These are phyloP conservation scores for Amanita exitialis DNA, from an alignment of 768 basidiomycete species.

Conservation along the genomic window DNA sequence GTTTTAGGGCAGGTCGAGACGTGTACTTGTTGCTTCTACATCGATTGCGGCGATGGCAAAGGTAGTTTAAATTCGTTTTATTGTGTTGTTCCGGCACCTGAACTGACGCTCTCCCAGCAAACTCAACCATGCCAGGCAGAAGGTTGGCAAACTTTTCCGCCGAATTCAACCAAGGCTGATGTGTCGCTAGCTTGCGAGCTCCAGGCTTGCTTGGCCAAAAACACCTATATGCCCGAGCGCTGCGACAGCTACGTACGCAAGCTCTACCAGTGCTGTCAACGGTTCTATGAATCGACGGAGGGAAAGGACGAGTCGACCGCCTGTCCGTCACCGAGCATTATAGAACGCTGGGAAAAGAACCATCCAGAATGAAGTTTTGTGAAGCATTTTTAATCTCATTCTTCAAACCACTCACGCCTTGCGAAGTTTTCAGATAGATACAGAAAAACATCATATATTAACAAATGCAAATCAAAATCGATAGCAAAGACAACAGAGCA, in stretches of 20 bases:
- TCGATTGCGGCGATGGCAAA: neutral
- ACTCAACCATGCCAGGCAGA: conserved; percentile 16
- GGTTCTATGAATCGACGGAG: conserved; percentile 38
- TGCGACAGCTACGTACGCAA: conserved; percentile 41
- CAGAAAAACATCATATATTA: too few species aligned
- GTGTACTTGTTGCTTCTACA: too few species aligned
- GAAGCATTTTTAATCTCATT: too few species aligned
- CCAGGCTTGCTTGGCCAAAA: conserved; percentile 50
- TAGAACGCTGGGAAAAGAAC: conserved; percentile 50
- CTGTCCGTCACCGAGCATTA: conserved; percentile 44
- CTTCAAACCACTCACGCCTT: too few species aligned
- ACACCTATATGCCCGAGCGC: conserved; percentile 56
- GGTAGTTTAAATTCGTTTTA: neutral
- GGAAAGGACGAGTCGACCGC: conserved; percentile 41
- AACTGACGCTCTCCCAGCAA: neutral
- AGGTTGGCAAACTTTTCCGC: conserved; percentile 11
- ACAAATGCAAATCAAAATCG: too few species aligned
- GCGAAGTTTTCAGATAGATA: too few species aligned
- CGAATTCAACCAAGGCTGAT: neutral
- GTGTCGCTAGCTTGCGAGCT: conserved; percentile 45
- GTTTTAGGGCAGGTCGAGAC: neutral
- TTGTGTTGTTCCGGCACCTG: neutral
- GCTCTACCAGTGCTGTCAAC: conserved; percentile 54
- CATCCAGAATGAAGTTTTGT: conserved; percentile 21
- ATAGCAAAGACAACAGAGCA: too few species aligned